Evolutionary conservation across 306 rosid genomes (phyloP).

Genomic region (Dicorynia guianensis): DNA sequence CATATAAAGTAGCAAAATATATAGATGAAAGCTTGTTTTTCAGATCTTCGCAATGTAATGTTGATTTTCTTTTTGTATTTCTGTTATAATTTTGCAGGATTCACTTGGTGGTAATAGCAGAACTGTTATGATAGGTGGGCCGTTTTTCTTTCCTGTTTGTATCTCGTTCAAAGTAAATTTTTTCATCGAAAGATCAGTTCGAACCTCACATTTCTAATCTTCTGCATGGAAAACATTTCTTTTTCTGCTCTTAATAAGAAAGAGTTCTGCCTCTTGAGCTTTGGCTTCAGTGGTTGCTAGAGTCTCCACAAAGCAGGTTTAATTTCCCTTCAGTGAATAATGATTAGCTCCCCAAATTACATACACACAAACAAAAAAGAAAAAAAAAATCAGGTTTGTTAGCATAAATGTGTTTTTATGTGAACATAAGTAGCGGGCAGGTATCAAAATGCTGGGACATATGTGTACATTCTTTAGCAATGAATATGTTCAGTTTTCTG

Average conservation of each 20-base stretch:
- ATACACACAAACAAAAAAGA: too few relatives aligned
- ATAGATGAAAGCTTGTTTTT: constrained; percentile 15
- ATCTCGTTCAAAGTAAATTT: background rate
- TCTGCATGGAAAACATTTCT: constrained; percentile 17
- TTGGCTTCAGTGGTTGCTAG: too few relatives aligned
- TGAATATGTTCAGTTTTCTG: constrained; percentile 16
- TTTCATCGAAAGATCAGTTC: constrained; percentile 1
- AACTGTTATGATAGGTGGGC: constrained; percentile 96
- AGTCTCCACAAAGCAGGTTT: too few relatives aligned
- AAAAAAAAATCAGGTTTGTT: background rate
- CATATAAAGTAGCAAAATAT: constrained; percentile 32
- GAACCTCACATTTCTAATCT: constrained; percentile 20
- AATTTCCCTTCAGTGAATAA: too few relatives aligned
- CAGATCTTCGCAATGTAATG: background rate
- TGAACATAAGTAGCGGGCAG: constrained; percentile 27
- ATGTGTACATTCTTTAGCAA: constrained; percentile 24
- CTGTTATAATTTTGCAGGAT: constrained; percentile 73
- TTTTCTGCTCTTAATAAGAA: background rate
- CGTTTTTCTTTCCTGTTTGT: constrained; percentile 29
- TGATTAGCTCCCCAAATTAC: too few relatives aligned
- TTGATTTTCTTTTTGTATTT: constrained; percentile 16
- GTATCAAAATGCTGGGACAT: constrained; percentile 26
- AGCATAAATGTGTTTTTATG: constrained; percentile 4
- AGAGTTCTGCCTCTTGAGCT: too few relatives aligned
- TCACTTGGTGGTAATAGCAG: constrained; percentile 99